These are phyloP conservation scores for Phytophthora agathidicida DNA, from an alignment of 352 stramenopile species.

Conservation along the genomic window DNA sequence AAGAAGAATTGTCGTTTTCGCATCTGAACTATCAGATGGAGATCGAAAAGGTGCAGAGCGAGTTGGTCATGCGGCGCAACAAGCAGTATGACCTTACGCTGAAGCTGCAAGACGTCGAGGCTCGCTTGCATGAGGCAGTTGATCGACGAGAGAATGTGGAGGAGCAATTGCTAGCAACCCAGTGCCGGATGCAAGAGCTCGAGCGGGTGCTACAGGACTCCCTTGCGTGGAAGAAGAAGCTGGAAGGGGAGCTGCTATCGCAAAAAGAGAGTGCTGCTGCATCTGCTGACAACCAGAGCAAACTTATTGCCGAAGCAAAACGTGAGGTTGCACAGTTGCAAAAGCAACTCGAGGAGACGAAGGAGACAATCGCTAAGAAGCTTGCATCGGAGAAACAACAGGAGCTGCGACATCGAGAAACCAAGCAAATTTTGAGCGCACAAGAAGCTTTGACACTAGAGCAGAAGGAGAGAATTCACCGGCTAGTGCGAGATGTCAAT, in stretches of 20 bases:
- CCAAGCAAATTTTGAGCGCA: conserved; percentile 32
- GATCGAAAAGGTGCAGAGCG: conserved; percentile 68
- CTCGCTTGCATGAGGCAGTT: conserved; percentile 45
- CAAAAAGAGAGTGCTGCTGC: conserved; percentile 14
- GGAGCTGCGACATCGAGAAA: conserved; percentile 46
- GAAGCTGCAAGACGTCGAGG: conserved; percentile 66
- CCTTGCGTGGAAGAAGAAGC: conserved; percentile 50
- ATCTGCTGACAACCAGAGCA: conserved; percentile 12
- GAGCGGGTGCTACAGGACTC: conserved; percentile 63
- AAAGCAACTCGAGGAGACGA: conserved; percentile 54
- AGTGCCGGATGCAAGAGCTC: conserved; percentile 65
- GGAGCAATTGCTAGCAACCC: conserved; percentile 54
- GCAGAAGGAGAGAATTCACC: conserved; percentile 61
- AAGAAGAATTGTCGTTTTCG: conserved; percentile 49
- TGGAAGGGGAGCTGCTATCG: conserved; percentile 45
- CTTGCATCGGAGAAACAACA: conserved; percentile 45
- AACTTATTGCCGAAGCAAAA: conserved; percentile 20
- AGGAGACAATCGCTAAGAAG: conserved; percentile 40
- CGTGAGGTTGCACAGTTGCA: conserved; percentile 41
- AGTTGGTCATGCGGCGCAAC: conserved; percentile 74
- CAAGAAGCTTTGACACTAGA: conserved; percentile 46
- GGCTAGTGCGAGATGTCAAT: conserved; percentile 58
- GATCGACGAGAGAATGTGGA: conserved; percentile 43
- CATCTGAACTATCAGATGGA: conserved; percentile 61
- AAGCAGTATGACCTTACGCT: conserved; percentile 85